Evolutionary conservation across 257 asterid species (phyloP).

Genomic region (Cruciata laevipes): DNA sequence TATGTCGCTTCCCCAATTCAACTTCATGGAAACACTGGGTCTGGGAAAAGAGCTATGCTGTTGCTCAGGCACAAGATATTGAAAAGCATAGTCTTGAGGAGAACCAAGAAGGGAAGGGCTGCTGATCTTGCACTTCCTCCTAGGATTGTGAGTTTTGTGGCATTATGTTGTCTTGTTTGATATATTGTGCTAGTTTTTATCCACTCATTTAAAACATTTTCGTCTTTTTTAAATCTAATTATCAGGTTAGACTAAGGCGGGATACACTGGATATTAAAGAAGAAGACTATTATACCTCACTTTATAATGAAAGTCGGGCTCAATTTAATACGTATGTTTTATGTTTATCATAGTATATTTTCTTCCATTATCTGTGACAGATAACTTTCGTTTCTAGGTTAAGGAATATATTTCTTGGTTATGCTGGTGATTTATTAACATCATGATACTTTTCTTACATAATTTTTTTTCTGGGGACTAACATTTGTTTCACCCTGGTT

Average conservation of each 20-base stretch:
- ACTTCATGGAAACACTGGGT: constrained; percentile 40
- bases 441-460: neutral
- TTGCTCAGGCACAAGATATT: constrained; percentile 71
- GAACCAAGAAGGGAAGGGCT: constrained; percentile 96
- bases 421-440: neutral
- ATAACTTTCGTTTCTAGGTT: neutral
- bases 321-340: constrained; percentile 74
- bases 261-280: constrained; percentile 76
- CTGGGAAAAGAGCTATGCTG: constrained; percentile 71
- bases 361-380: neutral
- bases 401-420: neutral
- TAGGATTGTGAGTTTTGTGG: constrained; percentile 58
- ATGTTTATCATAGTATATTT: constrained; percentile 15
- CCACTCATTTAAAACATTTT: neutral
- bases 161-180: constrained; percentile 1
- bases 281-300: constrained; percentile 82
- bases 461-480: neutral
- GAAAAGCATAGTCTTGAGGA: constrained; percentile 72
- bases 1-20: constrained; percentile 74
- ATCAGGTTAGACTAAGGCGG: constrained; percentile 70
- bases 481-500: neutral
- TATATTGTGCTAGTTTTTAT: constrained; percentile 8
- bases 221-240: neutral
- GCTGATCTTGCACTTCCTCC: constrained; percentile 98
- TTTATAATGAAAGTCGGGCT: constrained; percentile 85